phyloP scores from a whole-genome alignment of 2,329 filamentous ascomycete genomes.

The Botryotinia narcissicola region DNA sequence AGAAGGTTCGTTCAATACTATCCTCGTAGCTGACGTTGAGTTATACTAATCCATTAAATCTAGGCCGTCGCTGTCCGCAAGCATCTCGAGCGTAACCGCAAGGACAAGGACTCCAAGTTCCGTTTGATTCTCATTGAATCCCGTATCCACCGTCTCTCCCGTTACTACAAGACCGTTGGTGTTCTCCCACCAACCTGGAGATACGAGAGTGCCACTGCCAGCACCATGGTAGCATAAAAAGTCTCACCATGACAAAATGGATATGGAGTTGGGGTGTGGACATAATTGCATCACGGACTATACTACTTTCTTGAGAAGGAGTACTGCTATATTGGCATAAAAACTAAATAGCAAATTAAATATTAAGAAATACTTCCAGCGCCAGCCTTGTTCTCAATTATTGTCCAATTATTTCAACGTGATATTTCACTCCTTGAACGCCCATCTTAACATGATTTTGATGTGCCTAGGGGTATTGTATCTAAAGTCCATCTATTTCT shows the following conservation, averaged over 20 bases:
- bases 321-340: slow-evolving; percentile 31
- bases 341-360: slow-evolving; percentile 35
- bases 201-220: slow-evolving; percentile 97
- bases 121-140: slow-evolving; percentile 99
- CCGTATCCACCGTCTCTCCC: slow-evolving; percentile 98
- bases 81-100: slow-evolving; percentile 99
- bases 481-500: not conserved
- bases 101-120: slow-evolving; percentile 99
- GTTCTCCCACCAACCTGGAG: slow-evolving; percentile 90
- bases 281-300: slow-evolving; percentile 27
- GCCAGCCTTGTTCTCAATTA: slow-evolving; percentile 3
- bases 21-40: not conserved
- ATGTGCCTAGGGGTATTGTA: slow-evolving; percentile 7
- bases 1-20: slow-evolving; percentile 69
- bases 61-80: slow-evolving; percentile 95
- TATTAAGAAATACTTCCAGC: slow-evolving; percentile 33
- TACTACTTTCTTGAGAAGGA: slow-evolving; percentile 20
- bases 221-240: slow-evolving; percentile 80
- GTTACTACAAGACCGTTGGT: slow-evolving; percentile 98
- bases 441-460: slow-evolving; percentile 8
- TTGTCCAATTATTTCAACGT: not conserved
- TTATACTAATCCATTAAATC: slow-evolving; percentile 27
- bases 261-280: slow-evolving; percentile 36
- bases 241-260: slow-evolving; percentile 21
- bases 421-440: slow-evolving; percentile 1